Evolutionary conservation across 345 rosid genomes (phyloP).

Genomic region (Aegle marmelos): DNA sequence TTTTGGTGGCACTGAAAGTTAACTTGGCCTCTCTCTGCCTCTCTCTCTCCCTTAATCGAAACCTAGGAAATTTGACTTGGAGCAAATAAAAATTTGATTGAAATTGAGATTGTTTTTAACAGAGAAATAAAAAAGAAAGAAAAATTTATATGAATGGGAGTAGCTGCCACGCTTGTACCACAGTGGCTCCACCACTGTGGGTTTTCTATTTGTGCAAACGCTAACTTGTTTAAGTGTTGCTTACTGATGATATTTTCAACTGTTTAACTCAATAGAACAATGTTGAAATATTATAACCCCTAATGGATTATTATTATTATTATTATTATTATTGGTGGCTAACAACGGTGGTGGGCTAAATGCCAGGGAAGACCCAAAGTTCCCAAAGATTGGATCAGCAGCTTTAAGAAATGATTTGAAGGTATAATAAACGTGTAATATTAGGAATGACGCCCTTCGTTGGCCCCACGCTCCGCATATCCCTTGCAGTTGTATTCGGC

Average conservation of each 20-base stretch:
- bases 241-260: not conserved
- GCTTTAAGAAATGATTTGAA: not conserved
- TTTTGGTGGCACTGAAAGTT: too few species aligned
- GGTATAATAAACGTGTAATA: not conserved
- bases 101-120: too few species aligned
- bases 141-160: too few species aligned
- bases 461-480: not conserved
- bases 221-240: not conserved
- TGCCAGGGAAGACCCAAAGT: not conserved
- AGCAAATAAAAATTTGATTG: too few species aligned
- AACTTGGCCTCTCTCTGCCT: too few species aligned
- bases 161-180: too few species aligned
- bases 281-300: not conserved
- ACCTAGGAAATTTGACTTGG: too few species aligned
- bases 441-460: not conserved
- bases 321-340: not conserved
- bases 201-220: too few species aligned
- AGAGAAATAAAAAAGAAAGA: too few species aligned
- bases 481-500: not conserved
- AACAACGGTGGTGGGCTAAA: not conserved
- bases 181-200: too few species aligned
- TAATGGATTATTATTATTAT: too few species aligned
- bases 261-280: not conserved
- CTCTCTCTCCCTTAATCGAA: too few species aligned
- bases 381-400: not conserved